A percentile compares a stretch with the other conserved stretches of the same genome.
Evolutionary conservation across 768 basidiomycete species (phyloP).

Genomic region (Boletus reticuloceps): DNA sequence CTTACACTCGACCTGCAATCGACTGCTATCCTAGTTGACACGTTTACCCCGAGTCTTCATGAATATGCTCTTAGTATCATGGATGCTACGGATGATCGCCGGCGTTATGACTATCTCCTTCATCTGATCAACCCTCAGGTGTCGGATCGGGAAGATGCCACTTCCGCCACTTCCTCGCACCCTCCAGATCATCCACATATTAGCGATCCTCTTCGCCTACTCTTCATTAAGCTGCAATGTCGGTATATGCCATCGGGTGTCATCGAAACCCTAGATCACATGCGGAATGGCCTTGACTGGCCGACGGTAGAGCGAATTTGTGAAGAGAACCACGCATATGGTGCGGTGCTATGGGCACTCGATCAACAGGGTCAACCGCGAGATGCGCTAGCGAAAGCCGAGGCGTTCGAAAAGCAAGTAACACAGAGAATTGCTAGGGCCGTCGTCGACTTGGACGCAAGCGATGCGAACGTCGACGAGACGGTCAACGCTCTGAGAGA

Average conservation of each 20-base stretch:
- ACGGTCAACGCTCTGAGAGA: slow-evolving; percentile 51
- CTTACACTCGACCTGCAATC: slow-evolving; percentile 56
- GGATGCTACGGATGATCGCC: slow-evolving; percentile 41
- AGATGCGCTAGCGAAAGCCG: slow-evolving; percentile 66
- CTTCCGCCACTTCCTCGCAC: slow-evolving; percentile 11
- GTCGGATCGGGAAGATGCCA: slow-evolving; percentile 40
- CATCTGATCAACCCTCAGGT: slow-evolving; percentile 56
- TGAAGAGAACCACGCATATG: slow-evolving; percentile 61
- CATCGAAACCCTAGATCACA: slow-evolving; percentile 55
- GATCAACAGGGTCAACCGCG: slow-evolving; percentile 61
- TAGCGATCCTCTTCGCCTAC: slow-evolving; percentile 48
- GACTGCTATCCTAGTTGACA: slow-evolving; percentile 74
- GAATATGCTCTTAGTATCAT: slow-evolving; percentile 55
- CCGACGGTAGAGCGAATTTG: slow-evolving; percentile 56
- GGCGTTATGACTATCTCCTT: slow-evolving; percentile 75
- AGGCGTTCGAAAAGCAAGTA: slow-evolving; percentile 52
- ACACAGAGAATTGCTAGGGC: slow-evolving; percentile 42
- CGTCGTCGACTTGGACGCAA: slow-evolving; percentile 25
- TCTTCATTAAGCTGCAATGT: slow-evolving; percentile 74
- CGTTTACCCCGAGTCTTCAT: slow-evolving; percentile 65
- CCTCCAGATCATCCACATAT: slow-evolving; percentile 42
- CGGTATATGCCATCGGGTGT: slow-evolving; percentile 63
- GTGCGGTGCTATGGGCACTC: slow-evolving; percentile 81
- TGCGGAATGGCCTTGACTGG: slow-evolving; percentile 56
- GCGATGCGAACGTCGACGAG: slow-evolving; percentile 27